Evolutionary conservation across 2,329 filamentous ascomycete genomes (phyloP).

Genomic region (Fusarium algeriense): DNA sequence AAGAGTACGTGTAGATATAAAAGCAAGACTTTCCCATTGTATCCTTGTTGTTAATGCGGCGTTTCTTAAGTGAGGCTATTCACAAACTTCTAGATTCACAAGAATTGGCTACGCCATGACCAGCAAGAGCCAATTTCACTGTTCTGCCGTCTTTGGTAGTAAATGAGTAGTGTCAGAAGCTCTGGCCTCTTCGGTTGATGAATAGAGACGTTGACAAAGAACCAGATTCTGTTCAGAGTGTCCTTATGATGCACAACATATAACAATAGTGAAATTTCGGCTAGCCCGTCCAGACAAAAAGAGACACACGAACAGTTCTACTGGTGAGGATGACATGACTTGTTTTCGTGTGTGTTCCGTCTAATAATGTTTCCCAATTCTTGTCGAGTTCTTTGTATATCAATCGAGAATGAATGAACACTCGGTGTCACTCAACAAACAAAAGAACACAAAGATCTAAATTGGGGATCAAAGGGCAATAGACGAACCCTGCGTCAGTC

Average conservation of each 20-base stretch:
- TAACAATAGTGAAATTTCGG: slow-evolving; percentile 1
- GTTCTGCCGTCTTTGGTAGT: not conserved
- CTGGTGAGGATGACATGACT: not conserved
- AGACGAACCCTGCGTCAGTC: not conserved
- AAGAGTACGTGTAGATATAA: slow-evolving; percentile 39
- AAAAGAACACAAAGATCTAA: slow-evolving; percentile 17
- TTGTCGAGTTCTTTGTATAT: slow-evolving; percentile 22
- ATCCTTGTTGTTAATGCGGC: not conserved
- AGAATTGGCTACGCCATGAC: not conserved
- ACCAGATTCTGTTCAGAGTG: not conserved
- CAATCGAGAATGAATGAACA: not conserved
- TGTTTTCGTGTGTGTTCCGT: not conserved
- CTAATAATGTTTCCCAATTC: not conserved
- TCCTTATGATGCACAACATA: no score
- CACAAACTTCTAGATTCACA: no score
- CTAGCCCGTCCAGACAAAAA: not conserved
- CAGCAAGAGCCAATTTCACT: not conserved
- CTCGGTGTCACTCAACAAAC: not conserved
- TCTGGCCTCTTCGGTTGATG: not conserved
- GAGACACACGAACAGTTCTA: not conserved
- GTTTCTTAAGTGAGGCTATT: not conserved
- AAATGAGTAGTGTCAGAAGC: not conserved
- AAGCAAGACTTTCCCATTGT: slow-evolving; percentile 9
- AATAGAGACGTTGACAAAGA: slow-evolving; percentile 22
- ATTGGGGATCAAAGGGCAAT: slow-evolving; percentile 11